Conservation (phyloP, 2,329 filamentous ascomycete species). For the Paradendryphiella salina region DNA sequence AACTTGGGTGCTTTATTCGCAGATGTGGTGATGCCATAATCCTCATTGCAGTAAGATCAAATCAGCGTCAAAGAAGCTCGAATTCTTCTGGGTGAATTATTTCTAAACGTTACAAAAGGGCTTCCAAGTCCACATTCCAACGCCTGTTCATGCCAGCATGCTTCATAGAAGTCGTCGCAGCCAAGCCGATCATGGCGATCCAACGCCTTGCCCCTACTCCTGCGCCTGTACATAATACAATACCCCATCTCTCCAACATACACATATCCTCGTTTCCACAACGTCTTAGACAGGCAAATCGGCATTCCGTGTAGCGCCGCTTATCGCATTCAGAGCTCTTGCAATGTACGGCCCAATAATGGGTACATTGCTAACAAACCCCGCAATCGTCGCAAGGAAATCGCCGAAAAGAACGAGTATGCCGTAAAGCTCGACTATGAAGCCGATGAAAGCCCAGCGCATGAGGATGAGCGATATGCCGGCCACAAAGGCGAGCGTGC, state of each 20-base stretch:
- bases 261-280: background rate
- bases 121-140: background rate
- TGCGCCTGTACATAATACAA: slow-evolving; percentile 4
- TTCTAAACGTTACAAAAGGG: background rate
- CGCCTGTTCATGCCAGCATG: background rate
- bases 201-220: background rate
- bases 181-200: background rate
- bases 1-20: background rate
- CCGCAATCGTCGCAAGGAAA: slow-evolving; percentile 88
- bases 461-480: slow-evolving; percentile 85
- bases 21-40: background rate
- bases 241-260: background rate
- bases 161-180: background rate
- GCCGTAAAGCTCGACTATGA: slow-evolving; percentile 87
- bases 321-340: slow-evolving; percentile 59
- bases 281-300: slow-evolving; percentile 19
- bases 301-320: slow-evolving; percentile 16
- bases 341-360: slow-evolving; percentile 87
- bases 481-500: slow-evolving; percentile 81
- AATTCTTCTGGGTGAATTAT: background rate
- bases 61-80: background rate
- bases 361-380: slow-evolving; percentile 82
- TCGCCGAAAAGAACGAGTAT: slow-evolving; percentile 94
- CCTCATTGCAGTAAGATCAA: background rate
- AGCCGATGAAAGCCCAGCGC: slow-evolving; percentile 89